Evolutionary conservation across 2,329 filamentous ascomycete genomes (phyloP), one percentile per base, ranked within the genome.

Genomic region (Fusarium haematococcum): DNA sequence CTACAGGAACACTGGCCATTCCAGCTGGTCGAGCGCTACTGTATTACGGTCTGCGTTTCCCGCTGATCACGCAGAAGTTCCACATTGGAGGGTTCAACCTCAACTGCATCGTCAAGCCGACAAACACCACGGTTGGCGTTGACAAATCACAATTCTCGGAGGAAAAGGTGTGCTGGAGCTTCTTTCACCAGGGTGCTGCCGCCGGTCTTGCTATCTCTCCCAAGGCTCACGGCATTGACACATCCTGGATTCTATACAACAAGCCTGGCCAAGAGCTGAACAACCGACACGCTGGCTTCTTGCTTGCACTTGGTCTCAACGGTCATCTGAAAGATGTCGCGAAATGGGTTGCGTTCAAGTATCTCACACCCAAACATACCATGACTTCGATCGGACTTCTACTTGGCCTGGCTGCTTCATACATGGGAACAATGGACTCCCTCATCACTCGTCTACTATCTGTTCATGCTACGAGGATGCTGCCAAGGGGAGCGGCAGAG

Each of bases 341-440:
- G 4, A 98, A 98, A 85, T 99, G 97, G 96, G 93, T 99, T 50
- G 96, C 95, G 10, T 99, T 98, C 88, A 98, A 98, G 80, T 99
- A 99, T 77, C 86, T 99, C n/a, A 99, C 97, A 0, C 96, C 97
- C 2, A 99, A 99, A 80, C 97, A 99, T 82, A 97, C 95, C 30
- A 99, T 99, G 97, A 98, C 97, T 27, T 98, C 97, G 1, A 96
- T 99, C 64, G 97, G 97, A 11, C 87, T 99, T n/a, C 88, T 99
- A 4, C 87, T 99, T 1, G 97, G 97, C 1, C 87, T 99, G 20
- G 95, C 97, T 10, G 97, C 94, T 30, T 98, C 97, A 1, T 97
- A 98, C 80, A 88, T 98, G 75, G 97, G 97, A 1, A 98, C 95
- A 3, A 98, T 98, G 96, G 97, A 99, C 81, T 97, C 94, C 2